Evolutionary conservation across 2,329 filamentous ascomycete species (phyloP).

Genomic region (Fusarium sororula): DNA sequence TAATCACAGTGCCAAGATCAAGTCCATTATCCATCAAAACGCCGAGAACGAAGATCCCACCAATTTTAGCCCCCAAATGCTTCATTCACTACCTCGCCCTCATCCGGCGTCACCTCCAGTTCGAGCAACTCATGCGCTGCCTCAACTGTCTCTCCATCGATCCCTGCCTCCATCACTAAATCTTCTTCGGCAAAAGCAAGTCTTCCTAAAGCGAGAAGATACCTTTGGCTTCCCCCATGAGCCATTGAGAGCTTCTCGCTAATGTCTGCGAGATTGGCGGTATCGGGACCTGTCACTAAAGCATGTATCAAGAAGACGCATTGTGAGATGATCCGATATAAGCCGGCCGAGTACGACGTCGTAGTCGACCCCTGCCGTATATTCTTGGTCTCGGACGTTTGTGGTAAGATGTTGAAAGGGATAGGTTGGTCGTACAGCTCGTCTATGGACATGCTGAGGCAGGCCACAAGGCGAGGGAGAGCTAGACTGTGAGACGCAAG

Average conservation of each 20-base stretch:
- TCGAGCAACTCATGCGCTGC: constrained; percentile 86
- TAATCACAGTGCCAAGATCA: not conserved
- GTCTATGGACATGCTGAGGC: constrained; percentile 72
- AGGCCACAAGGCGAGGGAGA: constrained; percentile 78
- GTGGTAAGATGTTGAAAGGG: constrained; percentile 51
- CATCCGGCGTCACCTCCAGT: constrained; percentile 80
- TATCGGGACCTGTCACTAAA: constrained; percentile 59
- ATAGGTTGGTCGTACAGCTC: constrained; percentile 72
- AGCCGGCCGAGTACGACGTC: constrained; percentile 34
- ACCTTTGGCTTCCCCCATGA: constrained; percentile 80
- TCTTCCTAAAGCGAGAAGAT: constrained; percentile 80
- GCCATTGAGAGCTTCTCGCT: constrained; percentile 75
- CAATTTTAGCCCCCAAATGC: constrained; percentile 51
- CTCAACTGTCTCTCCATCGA: constrained; percentile 81
- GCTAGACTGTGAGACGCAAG: constrained; percentile 74
- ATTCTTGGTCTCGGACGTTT: constrained; percentile 15
- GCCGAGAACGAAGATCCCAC: constrained; percentile 3
- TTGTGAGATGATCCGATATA: constrained; percentile 60
- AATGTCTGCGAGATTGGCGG: constrained; percentile 65
- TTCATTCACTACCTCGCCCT: constrained; percentile 57
- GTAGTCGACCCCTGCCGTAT: constrained; percentile 15
- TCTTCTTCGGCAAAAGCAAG: constrained; percentile 87
- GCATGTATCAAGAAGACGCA: constrained; percentile 61
- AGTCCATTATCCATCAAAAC: constrained; percentile 18
- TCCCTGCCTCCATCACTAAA: constrained; percentile 77